Base-by-base conservation (phyloP, 1,139 yeast species). In the Geotrichum bryndzae region DNA sequence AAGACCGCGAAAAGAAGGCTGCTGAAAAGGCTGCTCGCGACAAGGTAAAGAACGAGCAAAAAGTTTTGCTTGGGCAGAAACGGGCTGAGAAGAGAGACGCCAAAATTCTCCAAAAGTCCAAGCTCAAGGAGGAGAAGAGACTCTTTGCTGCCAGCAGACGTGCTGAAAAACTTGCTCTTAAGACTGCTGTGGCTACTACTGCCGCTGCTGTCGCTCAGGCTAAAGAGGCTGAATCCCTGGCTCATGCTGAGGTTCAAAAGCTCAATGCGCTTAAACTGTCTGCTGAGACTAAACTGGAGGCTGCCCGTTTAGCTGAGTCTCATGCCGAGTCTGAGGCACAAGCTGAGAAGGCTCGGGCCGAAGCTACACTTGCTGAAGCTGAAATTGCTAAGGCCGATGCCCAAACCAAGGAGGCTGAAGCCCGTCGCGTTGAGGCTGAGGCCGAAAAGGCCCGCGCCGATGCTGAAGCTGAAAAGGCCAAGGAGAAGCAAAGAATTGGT, bases 241-340 rank as follows among this genome's bases (percentile, higher is more conserved):
- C 74, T 23, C 61, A 59, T 52, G 68, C 68, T n/a, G 73, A 72
- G 59, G 68, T 70, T 6, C 61, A 65, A 8, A 66, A 69, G 60
- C 65, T 69, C 7, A 62, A 63, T 27, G 73, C 74, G 15, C 57
- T 68, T 38, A 67, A 56, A 18, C 55, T 59, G 10, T 31, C 41
- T 15, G 70, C 69, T 54, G 68, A 69, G 64, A 58, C 63, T 50
- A 68, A 70, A 63, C 66, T 72, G 33, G 71, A 68, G 58, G 70
- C 69, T 56, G 74, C 74, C 27, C 62, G 67, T 48, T 61, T 70
- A 22, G 70, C 69, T 41, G 74, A 68, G 64, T 67, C 66, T 63
- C 68, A 71, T 61, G 70, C 70, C 33, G 57, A 58, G 29, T 61
- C 64, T 45, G 64, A 61, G 3, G 65, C 64, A 22, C 61, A 61